Base-by-base conservation (phyloP, 2,329 filamentous ascomycete genomes). In the Chaetomium globosum region DNA sequence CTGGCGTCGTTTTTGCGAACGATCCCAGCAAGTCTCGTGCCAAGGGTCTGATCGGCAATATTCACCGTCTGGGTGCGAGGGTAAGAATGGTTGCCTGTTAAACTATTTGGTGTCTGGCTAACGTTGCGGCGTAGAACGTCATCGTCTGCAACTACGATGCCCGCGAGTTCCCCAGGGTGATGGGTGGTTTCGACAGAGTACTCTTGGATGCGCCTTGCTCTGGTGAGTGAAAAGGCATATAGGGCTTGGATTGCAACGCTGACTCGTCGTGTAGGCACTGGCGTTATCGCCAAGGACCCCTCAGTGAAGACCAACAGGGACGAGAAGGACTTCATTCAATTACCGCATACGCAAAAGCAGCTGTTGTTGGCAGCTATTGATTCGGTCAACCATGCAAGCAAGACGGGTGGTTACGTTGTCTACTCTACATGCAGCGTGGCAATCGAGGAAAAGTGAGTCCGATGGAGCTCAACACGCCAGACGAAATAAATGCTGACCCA, bases 231-330 rank as follows among this genome's bases (percentile, higher is more conserved):
- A 7, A 39, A 21, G 16, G 5, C 8, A 10, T 21, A 8, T 9
- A 1, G 16, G 10, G 9, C 6, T 26, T 8, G 1, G 19, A n/a
- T 46, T 3, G 13, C 9, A 7, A 16, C 33, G 21, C 59, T 65
- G 6, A 63, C 59, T 26, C 51, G 16, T 28, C 12, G 2, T 9
- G 4, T n/a, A 64, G 95, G 69, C 71, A 99, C 95, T 0, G 95
- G 95, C 73, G 95, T 99, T 74, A 99, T 99, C 71, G 90, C 93
- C 69, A 99, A 99, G 81, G 95, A 99, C 78, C 87, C 94, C 36
- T 92, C 90, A 70, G 93, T 99, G 72, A 99, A 99, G 85, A 98
- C 94, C 28, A 98, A 97, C 83, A 98, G 98, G 83, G 96, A 91
- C 12, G 92, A 96, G 76, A 89, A 89, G 70, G 95, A 99, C 78